Evolutionary conservation across 2,329 filamentous ascomycete genomes (phyloP), one percentile per base, ranked within the genome.

Genomic region (Apiospora marii): DNA sequence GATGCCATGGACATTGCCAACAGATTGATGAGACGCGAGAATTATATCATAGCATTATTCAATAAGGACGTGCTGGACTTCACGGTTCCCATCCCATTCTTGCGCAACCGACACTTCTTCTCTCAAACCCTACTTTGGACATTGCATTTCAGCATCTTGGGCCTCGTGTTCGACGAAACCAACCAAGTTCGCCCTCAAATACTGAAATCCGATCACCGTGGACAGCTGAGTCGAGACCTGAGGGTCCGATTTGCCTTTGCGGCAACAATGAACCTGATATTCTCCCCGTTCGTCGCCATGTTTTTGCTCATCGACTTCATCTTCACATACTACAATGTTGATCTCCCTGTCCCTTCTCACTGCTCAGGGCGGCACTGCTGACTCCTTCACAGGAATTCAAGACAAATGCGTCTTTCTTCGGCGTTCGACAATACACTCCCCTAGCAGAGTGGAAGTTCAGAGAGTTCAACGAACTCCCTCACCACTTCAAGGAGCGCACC

Each of bases 1-100:
- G 96, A 98, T 82, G 96, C 96, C 14, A 94, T 98, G 78, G 96
- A 98, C 79, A 98, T 99, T 81, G 96, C 96, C 8, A 99, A 98
- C 80, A 91, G 96, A 44, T 84, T 99, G 67, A 98, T 99, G 96
- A 92, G 96, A 73, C 93, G 94, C 79, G 96, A 98, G 75, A 99
- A 99, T 79, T 99, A 98, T 78, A 89, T 98, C 74, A 98, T 99
- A 78, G 96, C 96, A 5, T 87, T 99, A 78, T 94, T 98, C 84
- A 99, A 99, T 86, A 98, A 99, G 82, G 96, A 98, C 74, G 90
- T 98, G 49, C 83, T 99, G 58, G 92, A 99, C 79, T 86, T 98
- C 67, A 95, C 93, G 0, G 88, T 98, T 3, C 94, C 94, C 1
- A 83, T 99, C 2, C 96, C 96, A 0, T 95, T 98, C 75, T 79